Evolutionary conservation across 305 asterid species (phyloP), one percentile per base, ranked within the genome.

Genomic region (Solanum aculeatissimum): DNA sequence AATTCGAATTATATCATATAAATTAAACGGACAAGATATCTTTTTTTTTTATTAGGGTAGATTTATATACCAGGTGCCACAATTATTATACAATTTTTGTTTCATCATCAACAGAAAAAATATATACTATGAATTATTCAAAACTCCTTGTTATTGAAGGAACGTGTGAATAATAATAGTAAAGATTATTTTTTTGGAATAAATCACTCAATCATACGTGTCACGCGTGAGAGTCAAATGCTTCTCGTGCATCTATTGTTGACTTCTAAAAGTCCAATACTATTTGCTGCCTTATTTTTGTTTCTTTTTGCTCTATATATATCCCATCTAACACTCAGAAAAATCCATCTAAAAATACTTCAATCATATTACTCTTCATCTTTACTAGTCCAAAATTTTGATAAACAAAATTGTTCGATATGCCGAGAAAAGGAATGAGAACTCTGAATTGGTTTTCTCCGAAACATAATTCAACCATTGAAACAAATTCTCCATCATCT

Each of bases 341-440:
- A 43, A 43, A 42, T 23, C 6, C 21, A 72, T 21, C 1, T n/a
- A n/a, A 21, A 9, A n/a, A 72, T 7, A 2, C 21, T 3, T 45
- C 58, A 72, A 43, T 23, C 35, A 72, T 23, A 23, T 7, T 12
- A 72, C 57, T 63, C 18, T 55, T 21, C 47, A 45, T 40, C 47
- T 15, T 71, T 38, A 54, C 16, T 16, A 1, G 18, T 3, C 60
- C 21, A 9, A 55, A 0, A 9, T 57, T 55, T 21, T 57, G 65
- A 58, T 55, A 29, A 29, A 29, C 32, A 35, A 35, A 35, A 35
- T 35, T 4, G 1, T 35, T 35, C 11, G 5, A 68, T 27, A 92
- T 95, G 98, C 95, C 98, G 40, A 86, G 92, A 45, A 92, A 94
- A 90, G 95, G 94, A 84, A 93, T 93, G 97, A 90, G 85, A 42